Evolutionary conservation across 352 stramenopile species (phyloP).

Genomic region (Thraustotheca clavata): DNA sequence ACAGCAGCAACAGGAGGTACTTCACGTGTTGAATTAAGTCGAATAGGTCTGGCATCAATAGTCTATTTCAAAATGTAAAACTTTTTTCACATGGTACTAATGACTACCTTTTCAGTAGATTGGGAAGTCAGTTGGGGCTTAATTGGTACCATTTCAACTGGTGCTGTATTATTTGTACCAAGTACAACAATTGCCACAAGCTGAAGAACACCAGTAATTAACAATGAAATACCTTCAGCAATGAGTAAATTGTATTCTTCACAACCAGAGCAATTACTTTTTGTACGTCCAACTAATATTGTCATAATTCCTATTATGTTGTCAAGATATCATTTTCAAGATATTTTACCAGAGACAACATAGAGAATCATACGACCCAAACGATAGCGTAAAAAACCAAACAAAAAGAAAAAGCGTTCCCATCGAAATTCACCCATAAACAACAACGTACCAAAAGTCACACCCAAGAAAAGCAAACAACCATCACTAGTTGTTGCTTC

Average conservation of each 20-base stretch:
- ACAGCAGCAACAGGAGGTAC: background rate
- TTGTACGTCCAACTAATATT: slow-evolving; percentile 15
- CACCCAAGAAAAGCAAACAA: slow-evolving; percentile 64
- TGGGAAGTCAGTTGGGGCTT: background rate
- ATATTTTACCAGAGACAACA: slow-evolving; percentile 30
- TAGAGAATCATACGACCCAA: slow-evolving; percentile 50
- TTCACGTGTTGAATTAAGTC: background rate
- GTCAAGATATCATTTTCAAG: background rate
- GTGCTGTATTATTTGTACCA: slow-evolving; percentile 16
- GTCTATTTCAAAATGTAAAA: background rate
- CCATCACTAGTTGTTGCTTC: slow-evolving; percentile 50
- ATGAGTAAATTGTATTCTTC: slow-evolving; percentile 5
- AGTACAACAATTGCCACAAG: background rate
- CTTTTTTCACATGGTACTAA: background rate
- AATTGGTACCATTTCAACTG: background rate
- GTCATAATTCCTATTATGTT: slow-evolving; percentile 20
- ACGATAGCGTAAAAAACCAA: slow-evolving; percentile 71
- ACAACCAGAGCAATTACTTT: slow-evolving; percentile 3
- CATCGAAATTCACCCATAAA: slow-evolving; percentile 49
- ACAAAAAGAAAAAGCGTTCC: slow-evolving; percentile 71
- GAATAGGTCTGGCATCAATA: background rate
- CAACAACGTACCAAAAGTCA: slow-evolving; percentile 51
- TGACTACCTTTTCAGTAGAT: background rate
- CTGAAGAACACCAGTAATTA: background rate
- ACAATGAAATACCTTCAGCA: slow-evolving; percentile 16